A percentile compares a stretch with the other conserved stretches of the same genome.
These are phyloP conservation scores for Suillus spraguei DNA, from an alignment of 768 basidiomycete genomes.

Conservation along the genomic window DNA sequence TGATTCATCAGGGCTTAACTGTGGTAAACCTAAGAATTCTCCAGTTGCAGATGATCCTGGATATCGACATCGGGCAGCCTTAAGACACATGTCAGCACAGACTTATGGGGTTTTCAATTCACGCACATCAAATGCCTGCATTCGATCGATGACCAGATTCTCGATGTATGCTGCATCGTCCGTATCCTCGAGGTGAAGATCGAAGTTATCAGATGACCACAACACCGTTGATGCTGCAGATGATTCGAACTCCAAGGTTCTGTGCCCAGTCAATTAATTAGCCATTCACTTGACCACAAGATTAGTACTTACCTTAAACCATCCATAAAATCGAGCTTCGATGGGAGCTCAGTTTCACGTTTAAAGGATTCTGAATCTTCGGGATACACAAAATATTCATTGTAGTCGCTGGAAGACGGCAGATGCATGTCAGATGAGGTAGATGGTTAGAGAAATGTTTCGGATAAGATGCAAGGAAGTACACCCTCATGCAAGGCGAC, in stretches of 20 bases:
- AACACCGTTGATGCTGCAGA: neutral
- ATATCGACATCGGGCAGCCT: neutral
- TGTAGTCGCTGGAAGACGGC: neutral
- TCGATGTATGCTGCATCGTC: constrained; percentile 4
- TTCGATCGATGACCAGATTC: neutral
- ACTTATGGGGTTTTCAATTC: neutral
- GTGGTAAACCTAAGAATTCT: constrained; percentile 9
- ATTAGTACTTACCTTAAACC: neutral
- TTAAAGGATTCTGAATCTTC: neutral
- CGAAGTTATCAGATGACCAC: neutral
- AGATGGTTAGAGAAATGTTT: neutral
- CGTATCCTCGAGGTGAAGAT: neutral
- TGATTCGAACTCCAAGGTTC: constrained; percentile 4
- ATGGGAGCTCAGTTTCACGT: constrained; percentile 1
- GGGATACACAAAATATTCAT: constrained; percentile 3
- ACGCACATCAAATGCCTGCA: neutral
- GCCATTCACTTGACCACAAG: neutral
- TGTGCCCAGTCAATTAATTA: neutral
- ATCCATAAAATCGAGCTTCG: constrained; percentile 9
- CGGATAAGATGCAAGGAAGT: constrained; percentile 1
- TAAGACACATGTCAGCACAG: neutral
- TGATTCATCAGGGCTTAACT: constrained; percentile 29
- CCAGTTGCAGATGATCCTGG: neutral
- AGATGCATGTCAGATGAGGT: neutral
- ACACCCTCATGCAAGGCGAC: constrained; percentile 18